These are phyloP conservation scores for Ogataea methylovora DNA, from an alignment of 805 yeast species.

Conservation along the genomic window DNA sequence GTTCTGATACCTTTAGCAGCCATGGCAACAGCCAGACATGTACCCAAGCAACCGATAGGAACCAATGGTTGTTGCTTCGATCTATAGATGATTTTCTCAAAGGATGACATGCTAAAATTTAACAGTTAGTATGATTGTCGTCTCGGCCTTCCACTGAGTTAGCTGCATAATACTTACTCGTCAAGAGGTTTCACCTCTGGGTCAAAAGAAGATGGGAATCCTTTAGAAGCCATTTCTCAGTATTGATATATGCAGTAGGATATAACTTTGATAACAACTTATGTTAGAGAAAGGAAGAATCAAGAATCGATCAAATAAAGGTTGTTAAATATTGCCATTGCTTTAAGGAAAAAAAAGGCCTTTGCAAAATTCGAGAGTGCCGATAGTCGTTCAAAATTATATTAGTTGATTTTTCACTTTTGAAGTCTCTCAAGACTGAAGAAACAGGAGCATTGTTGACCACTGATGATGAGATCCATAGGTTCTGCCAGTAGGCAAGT, in stretches of 20 bases:
- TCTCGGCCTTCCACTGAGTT: not conserved
- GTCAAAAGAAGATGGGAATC: constrained; percentile 46
- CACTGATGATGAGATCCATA: too few relatives aligned
- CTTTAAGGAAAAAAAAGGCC: too few relatives aligned
- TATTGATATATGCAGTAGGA: too few relatives aligned
- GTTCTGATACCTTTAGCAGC: constrained; percentile 70
- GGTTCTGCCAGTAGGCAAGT: not conserved
- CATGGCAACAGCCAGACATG: constrained; percentile 71
- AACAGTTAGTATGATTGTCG: constrained; percentile 4
- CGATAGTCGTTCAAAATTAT: too few relatives aligned
- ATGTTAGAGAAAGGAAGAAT: too few relatives aligned
- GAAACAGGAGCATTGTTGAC: too few relatives aligned
- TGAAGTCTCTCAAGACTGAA: too few relatives aligned
- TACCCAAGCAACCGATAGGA: constrained; percentile 72
- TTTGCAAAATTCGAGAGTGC: too few relatives aligned
- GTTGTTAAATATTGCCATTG: too few relatives aligned
- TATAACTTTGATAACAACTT: too few relatives aligned
- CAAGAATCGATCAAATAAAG: too few relatives aligned
- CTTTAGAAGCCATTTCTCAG: constrained; percentile 32
- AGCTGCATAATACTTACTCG: constrained; percentile 31
- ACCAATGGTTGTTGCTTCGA: constrained; percentile 85
- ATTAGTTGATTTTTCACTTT: too few relatives aligned
- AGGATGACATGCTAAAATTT: constrained; percentile 36
- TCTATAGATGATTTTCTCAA: constrained; percentile 51
- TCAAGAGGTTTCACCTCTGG: constrained; percentile 25